Conservation (phyloP, 345 rosid species). For the Sisymbrium altissimum region DNA sequence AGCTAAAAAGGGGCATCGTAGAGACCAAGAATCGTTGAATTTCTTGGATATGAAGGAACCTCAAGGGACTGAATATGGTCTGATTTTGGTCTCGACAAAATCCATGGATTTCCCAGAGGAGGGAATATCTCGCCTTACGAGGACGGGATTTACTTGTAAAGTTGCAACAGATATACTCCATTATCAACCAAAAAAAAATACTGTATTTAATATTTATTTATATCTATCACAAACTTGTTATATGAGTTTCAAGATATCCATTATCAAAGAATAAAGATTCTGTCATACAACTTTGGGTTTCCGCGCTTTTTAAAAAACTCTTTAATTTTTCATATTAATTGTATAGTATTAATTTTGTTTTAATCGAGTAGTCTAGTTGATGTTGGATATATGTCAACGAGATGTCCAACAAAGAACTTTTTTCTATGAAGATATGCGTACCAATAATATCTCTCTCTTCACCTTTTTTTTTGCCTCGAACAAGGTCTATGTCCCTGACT, state of each 20-base stretch:
- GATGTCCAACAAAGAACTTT: not conserved
- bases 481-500: not conserved
- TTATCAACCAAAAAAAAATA: no score
- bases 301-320: not conserved
- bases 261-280: not conserved
- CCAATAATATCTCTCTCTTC: not conserved
- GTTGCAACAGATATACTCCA: not conserved
- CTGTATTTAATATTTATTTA: no score
- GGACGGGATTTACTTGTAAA: not conserved
- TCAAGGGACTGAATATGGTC: not conserved
- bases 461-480: not conserved
- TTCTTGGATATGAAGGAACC: conserved; percentile 3
- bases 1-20: not conserved
- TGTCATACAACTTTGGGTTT: not conserved
- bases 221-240: no score
- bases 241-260: not conserved
- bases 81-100: not conserved
- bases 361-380: not conserved
- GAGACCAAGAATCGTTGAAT: not conserved
- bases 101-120: not conserved
- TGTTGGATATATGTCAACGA: not conserved
- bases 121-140: conserved; percentile 1
- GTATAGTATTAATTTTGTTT: not conserved
- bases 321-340: not conserved
- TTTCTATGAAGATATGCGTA: not conserved